Evolutionary conservation across 176 grass and related monocot species (phyloP), one percentile per base, ranked within the genome.

Genomic region (Avena atlantica): DNA sequence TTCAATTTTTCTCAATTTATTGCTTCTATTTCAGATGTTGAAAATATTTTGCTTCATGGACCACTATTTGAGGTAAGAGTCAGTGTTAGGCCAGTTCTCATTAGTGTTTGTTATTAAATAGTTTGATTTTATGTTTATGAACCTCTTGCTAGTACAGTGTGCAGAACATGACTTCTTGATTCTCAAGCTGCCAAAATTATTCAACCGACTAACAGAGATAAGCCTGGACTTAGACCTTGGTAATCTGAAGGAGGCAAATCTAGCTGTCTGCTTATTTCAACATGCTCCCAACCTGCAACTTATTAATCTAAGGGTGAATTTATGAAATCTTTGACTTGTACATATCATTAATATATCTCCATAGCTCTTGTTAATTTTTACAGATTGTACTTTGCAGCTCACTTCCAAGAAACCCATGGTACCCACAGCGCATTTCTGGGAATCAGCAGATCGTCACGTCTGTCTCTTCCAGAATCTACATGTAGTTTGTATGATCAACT

Each of bases 181-280:
- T 13, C 7, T 6, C 36, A 72, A 73, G 52, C 25, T 25, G 24
- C 80, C 79, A 25, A 74, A 29, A 74, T 65, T 67, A 55, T 91
- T 93, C 29, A 55, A 76, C 86, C n/a, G 61, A 40, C 84, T 93
- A 29, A 86, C 3, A 8, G 73, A 80, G 57, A 66, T 91, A 50
- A 53, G 16, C 72, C 24, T 91, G 79, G 37, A 69, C 20, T 66
- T 87, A 13, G 51, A 84, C 64, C 56, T 88, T 64, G 49, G 45
- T 86, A 37, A 51, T 88, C 44, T 36, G 34, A 47, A 69, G 9
- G 58, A 91, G 45, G 79, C 86, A 69, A 76, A 60, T n/a, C 60
- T 58, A 58, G 82, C 79, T 78, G 49, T 88, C 59, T 80, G 49
- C 60, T 80, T 93, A 69, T 89, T 91, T 75, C 86, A 83, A 64